These are phyloP conservation scores for Gastrodia elata DNA, from an alignment of 106 monocot genomes.

Conservation along the genomic window DNA sequence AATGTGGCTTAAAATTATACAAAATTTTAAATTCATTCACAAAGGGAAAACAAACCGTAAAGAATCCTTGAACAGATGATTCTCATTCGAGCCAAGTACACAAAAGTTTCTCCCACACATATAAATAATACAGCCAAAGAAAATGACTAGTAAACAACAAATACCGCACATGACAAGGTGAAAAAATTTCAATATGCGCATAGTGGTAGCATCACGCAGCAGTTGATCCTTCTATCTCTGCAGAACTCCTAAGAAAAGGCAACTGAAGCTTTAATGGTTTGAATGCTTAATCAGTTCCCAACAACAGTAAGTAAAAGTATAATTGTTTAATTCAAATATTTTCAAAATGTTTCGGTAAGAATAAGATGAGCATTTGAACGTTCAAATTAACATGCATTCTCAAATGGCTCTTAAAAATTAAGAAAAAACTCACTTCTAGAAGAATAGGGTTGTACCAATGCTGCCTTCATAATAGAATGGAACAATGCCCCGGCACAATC, in stretches of 20 bases:
- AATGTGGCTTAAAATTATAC: not conserved
- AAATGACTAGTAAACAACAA: not conserved
- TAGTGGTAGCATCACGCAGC: not conserved
- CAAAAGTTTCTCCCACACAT: not conserved
- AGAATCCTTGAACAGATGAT: not conserved
- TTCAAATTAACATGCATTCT: not conserved
- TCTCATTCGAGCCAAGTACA: not conserved
- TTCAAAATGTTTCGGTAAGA: not conserved
- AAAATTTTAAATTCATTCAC: not conserved
- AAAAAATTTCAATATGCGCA: not conserved
- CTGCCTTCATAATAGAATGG: constrained; percentile 56
- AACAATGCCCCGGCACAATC: constrained; percentile 94
- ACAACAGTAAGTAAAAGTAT: not conserved
- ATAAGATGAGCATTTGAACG: not conserved
- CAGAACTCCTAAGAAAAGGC: not conserved
- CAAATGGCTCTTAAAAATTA: too few relatives aligned
- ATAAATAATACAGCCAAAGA: not conserved
- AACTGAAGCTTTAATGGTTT: not conserved
- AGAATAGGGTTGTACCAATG: constrained; percentile 42
- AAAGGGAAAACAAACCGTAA: not conserved
- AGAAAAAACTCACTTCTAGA: constrained; percentile 46
- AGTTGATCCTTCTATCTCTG: too few relatives aligned
- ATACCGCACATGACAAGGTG: not conserved
- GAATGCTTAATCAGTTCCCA: not conserved
- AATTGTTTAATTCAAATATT: not conserved